Conservation (phyloP, 257 asterid genomes). For the Orobanche coerulescens region DNA sequence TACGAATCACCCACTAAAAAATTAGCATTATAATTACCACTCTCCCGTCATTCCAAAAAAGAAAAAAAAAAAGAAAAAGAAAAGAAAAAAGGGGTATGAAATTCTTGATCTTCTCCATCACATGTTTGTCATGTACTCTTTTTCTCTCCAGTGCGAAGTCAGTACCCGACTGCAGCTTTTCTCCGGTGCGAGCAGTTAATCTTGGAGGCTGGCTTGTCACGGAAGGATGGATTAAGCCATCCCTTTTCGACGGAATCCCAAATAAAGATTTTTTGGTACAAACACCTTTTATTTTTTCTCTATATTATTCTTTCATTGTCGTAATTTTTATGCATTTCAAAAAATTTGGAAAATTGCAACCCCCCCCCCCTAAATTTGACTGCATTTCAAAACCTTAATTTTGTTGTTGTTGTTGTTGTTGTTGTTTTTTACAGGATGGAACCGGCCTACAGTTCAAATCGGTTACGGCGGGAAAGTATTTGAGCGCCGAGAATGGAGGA, state of each 20-base stretch:
- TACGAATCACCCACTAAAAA: too few species aligned
- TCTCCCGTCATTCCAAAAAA: too few species aligned
- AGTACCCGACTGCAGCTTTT: background rate
- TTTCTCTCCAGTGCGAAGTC: slow-evolving; percentile 24
- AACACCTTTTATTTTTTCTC: too few species aligned
- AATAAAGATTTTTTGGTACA: slow-evolving; percentile 43
- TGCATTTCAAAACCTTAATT: too few species aligned
- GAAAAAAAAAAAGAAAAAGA: too few species aligned
- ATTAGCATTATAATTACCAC: too few species aligned
- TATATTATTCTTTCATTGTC: background rate
- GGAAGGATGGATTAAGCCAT: slow-evolving; percentile 66
- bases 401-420: too few species aligned
- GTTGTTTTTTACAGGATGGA: slow-evolving; percentile 78
- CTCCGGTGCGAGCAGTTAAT: slow-evolving; percentile 51
- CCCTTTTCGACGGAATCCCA: slow-evolving; percentile 50
- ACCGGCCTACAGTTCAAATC: slow-evolving; percentile 56
- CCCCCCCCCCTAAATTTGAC: too few species aligned
- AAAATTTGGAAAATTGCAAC: too few species aligned
- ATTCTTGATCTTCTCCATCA: slow-evolving; percentile 19
- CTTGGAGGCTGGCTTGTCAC: slow-evolving; percentile 72
- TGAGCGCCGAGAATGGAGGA: slow-evolving; percentile 71
- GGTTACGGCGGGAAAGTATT: slow-evolving; percentile 43
- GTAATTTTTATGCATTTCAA: too few species aligned
- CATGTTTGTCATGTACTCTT: slow-evolving; percentile 18
- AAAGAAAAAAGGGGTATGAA: slow-evolving; percentile 13